Percentiles rank a stretch among this genome's conserved stretches.
Conservation (phyloP, 768 basidiomycete species). For the Lentinula detonsa region DNA sequence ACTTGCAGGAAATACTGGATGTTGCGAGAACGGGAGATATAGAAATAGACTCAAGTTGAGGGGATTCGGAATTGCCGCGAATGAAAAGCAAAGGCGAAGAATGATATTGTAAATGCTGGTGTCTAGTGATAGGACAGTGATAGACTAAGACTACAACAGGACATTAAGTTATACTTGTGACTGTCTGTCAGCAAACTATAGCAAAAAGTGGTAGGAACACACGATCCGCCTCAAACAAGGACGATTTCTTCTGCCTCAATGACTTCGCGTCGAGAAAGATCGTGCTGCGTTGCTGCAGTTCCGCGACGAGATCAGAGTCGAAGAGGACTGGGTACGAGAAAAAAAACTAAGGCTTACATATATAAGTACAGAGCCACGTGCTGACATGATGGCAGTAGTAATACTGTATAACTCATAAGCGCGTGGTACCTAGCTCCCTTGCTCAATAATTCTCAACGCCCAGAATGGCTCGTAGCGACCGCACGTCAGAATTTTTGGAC, state of each 20-base stretch:
- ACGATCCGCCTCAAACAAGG: conserved; percentile 74
- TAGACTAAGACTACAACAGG: conserved; percentile 12
- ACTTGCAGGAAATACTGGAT: conserved; percentile 34
- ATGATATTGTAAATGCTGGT: conserved; percentile 9
- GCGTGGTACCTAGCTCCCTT: no score
- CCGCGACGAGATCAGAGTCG: not conserved
- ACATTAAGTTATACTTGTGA: conserved; percentile 6
- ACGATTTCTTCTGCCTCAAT: conserved; percentile 18
- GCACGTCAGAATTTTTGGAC: conserved; percentile 58
- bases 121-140: conserved; percentile 5
- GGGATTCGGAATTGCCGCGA: conserved; percentile 13
- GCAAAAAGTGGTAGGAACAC: conserved; percentile 46
- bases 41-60: conserved; percentile 41
- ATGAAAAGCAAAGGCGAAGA: not conserved
- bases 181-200: conserved; percentile 47
- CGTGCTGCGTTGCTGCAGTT: not conserved
- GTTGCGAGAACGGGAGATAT: conserved; percentile 54
- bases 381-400: not conserved
- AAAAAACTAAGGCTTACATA: not conserved
- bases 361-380: not conserved
- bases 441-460: not conserved
- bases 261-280: not conserved
- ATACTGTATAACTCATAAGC: no score
- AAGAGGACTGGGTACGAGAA: not conserved
- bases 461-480: conserved; percentile 56